phyloP scores from a whole-genome alignment of 805 yeast species.

The Priceomyces medius region DNA sequence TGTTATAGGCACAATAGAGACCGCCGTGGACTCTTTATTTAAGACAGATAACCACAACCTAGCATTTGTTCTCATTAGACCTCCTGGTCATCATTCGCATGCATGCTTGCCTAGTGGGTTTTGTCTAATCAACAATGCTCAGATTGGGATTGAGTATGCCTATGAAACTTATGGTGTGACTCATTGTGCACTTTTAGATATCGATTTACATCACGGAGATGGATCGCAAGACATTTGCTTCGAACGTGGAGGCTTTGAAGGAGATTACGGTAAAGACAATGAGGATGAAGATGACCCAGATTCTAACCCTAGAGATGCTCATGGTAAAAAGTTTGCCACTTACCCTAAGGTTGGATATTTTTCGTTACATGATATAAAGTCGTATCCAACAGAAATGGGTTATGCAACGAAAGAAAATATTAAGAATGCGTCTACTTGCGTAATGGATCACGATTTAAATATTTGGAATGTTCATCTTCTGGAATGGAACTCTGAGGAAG shows the following conservation, averaged over 20 bases:
- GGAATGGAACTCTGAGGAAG: slow-evolving; percentile 60
- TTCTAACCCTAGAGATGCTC: slow-evolving; percentile 45
- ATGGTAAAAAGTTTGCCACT: slow-evolving; percentile 42
- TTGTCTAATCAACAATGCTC: slow-evolving; percentile 78
- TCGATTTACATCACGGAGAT: slow-evolving; percentile 87
- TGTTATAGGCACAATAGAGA: slow-evolving; percentile 72
- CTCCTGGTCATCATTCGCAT: slow-evolving; percentile 88
- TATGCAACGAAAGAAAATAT: slow-evolving; percentile 70
- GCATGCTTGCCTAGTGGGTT: slow-evolving; percentile 84
- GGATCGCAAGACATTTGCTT: slow-evolving; percentile 86
- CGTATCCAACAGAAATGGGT: slow-evolving; percentile 81
- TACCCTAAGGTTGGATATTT: slow-evolving; percentile 75
- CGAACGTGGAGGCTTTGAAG: slow-evolving; percentile 65
- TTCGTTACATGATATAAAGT: slow-evolving; percentile 80
- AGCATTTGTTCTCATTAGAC: slow-evolving; percentile 69
- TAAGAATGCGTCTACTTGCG: slow-evolving; percentile 74
- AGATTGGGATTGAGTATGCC: slow-evolving; percentile 78
- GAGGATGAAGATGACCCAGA: slow-evolving; percentile 35
- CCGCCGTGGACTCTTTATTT: slow-evolving; percentile 55
- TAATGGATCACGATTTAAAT: slow-evolving; percentile 72
- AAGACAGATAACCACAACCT: slow-evolving; percentile 29
- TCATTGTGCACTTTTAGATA: slow-evolving; percentile 79
- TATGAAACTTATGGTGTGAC: slow-evolving; percentile 59
- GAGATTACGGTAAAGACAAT: slow-evolving; percentile 48
- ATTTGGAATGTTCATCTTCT: slow-evolving; percentile 84